These are phyloP conservation scores for Mucor sp. DNA, from an alignment of 371 early-diverging fungal genomes.

Conservation along the genomic window DNA sequence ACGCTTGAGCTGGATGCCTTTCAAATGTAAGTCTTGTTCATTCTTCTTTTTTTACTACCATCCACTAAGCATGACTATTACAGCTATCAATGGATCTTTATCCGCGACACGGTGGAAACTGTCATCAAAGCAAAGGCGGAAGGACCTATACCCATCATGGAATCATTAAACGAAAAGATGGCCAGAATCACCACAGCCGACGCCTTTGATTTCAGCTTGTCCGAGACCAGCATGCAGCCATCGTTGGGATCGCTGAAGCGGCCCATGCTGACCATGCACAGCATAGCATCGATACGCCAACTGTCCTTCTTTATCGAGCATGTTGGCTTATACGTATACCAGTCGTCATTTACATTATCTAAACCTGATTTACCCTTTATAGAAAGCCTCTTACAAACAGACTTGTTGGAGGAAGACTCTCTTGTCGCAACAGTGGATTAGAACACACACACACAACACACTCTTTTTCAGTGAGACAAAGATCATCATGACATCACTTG, in stretches of 20 bases:
- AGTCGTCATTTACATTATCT: constrained; percentile 69
- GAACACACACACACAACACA: no score
- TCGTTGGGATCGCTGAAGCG: constrained; percentile 57
- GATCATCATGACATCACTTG: constrained; percentile 3
- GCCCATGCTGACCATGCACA: constrained; percentile 74
- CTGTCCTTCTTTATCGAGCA: constrained; percentile 77
- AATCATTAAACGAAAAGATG: constrained; percentile 56
- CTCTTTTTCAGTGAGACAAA: not conserved
- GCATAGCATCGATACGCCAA: constrained; percentile 67
- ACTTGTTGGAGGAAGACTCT: constrained; percentile 65
- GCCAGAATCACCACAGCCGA: constrained; percentile 15
- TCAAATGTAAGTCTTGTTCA: constrained; percentile 64
- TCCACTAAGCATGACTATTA: no score
- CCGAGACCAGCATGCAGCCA: constrained; percentile 26
- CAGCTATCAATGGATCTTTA: constrained; percentile 93
- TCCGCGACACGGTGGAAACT: constrained; percentile 79
- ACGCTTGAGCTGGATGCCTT: constrained; percentile 81
- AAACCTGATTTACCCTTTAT: constrained; percentile 77
- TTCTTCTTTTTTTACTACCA: not conserved
- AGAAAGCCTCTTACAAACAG: constrained; percentile 72
- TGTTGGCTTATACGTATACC: constrained; percentile 73
- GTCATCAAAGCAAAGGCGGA: constrained; percentile 43
- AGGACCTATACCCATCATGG: constrained; percentile 57
- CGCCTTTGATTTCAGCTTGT: constrained; percentile 15
- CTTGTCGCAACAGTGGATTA: not conserved